Evolutionary conservation across 495 filamentous ascomycete species (phyloP).

Genomic region (Pyrenula aspistea): DNA sequence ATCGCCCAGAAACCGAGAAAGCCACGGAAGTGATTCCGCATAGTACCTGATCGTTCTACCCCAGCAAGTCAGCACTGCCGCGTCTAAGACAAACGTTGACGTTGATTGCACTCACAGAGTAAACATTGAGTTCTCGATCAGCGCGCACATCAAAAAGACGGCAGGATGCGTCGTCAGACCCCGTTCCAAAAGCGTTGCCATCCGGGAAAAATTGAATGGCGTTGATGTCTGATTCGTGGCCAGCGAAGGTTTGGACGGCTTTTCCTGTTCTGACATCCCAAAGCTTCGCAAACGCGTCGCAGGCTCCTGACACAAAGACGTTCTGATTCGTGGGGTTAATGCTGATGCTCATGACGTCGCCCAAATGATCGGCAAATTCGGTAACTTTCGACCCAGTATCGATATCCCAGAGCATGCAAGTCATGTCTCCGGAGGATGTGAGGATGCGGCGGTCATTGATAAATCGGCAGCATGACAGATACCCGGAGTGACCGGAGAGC

Average conservation of each 20-base stretch:
- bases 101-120: slow-evolving; percentile 65
- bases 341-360: slow-evolving; percentile 99
- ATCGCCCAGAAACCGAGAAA: slow-evolving; percentile 89
- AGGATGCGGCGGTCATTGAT: slow-evolving; percentile 97
- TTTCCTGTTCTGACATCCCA: slow-evolving; percentile 99
- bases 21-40: slow-evolving; percentile 98
- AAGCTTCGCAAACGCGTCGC: slow-evolving; percentile 95
- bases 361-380: slow-evolving; percentile 96
- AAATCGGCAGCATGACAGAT: slow-evolving; percentile 96
- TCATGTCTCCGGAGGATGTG: slow-evolving; percentile 98
- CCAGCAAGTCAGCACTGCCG: slow-evolving; percentile 1
- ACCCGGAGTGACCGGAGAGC: slow-evolving; percentile 92
- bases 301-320: slow-evolving; percentile 91
- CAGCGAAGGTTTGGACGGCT: slow-evolving; percentile 95
- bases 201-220: slow-evolving; percentile 99
- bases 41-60: slow-evolving; percentile 87
- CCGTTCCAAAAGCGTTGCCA: slow-evolving; percentile 95
- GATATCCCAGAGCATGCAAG: slow-evolving; percentile 99
- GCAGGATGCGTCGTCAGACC: slow-evolving; percentile 96
- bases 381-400: slow-evolving; percentile 95
- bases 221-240: slow-evolving; percentile 98
- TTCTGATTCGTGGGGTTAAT: slow-evolving; percentile 99
- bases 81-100: not conserved
- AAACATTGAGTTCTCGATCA: slow-evolving; percentile 90
- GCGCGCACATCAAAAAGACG: slow-evolving; percentile 95